Percentiles rank a stretch among this genome's conserved stretches.
phyloP scores from a whole-genome alignment of 148 eudicot genomes.

The Mesembryanthemum crystallinum region DNA sequence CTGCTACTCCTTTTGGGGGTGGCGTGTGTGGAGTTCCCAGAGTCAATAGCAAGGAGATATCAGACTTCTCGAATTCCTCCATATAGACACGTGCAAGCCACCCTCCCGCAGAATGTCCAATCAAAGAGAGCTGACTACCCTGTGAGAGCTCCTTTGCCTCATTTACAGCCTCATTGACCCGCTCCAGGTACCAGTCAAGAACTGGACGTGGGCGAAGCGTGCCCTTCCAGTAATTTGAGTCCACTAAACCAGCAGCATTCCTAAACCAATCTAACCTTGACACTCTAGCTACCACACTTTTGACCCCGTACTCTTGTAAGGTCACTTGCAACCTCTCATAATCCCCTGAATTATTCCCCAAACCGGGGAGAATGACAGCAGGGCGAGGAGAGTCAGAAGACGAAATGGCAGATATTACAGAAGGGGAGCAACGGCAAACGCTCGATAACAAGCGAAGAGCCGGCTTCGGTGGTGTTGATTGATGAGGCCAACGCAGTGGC shows the following conservation, averaged over 20 bases:
- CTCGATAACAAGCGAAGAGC: background rate
- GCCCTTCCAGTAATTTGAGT: constrained; percentile 87
- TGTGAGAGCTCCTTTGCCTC: constrained; percentile 64
- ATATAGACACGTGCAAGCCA: constrained; percentile 96
- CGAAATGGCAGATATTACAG: background rate
- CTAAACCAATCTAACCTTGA: constrained; percentile 94
- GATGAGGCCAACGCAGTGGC: constrained; percentile 15
- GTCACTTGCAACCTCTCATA: constrained; percentile 55
- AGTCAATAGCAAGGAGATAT: constrained; percentile 71
- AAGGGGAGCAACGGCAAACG: constrained; percentile 12
- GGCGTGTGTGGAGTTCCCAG: constrained; percentile 91
- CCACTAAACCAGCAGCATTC: constrained; percentile 94
- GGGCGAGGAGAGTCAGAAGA: constrained; percentile 43
- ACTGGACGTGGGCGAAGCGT: constrained; percentile 89
- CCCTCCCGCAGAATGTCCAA: constrained; percentile 99
- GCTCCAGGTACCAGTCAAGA: constrained; percentile 83
- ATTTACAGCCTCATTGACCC: constrained; percentile 68
- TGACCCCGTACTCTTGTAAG: constrained; percentile 67
- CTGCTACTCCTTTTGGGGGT: constrained; percentile 80
- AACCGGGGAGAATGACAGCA: constrained; percentile 80
- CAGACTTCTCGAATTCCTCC: constrained; percentile 72
- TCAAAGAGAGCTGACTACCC: constrained; percentile 62
- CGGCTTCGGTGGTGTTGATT: constrained; percentile 11
- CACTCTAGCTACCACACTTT: constrained; percentile 62
- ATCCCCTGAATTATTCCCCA: constrained; percentile 82